These are phyloP conservation scores for Agrocybe praecox DNA, from an alignment of 768 basidiomycete species.

Conservation along the genomic window DNA sequence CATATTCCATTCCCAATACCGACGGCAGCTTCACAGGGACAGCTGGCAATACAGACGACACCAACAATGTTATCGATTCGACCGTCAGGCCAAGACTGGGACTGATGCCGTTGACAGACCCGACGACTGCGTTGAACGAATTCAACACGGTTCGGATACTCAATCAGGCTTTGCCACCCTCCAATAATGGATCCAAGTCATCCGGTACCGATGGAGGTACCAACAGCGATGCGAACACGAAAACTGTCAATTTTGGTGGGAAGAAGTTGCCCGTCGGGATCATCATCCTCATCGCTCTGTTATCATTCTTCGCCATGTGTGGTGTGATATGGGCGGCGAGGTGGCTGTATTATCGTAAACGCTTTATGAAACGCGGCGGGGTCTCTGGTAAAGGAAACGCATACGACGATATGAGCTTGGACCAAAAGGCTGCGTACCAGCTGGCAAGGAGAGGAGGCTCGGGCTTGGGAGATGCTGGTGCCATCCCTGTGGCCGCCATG, in stretches of 20 bases:
- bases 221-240: conserved; percentile 11
- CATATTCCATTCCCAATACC: conserved; percentile 51
- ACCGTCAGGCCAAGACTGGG: conserved; percentile 54
- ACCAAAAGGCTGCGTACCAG: conserved; percentile 33
- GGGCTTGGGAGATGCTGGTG: conserved; percentile 9
- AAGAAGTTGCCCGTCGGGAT: conserved; percentile 59
- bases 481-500: conserved; percentile 19
- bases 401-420: conserved; percentile 9
- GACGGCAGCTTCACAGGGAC: conserved; percentile 46
- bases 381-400: conserved; percentile 11
- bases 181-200: conserved; percentile 10
- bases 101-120: conserved; percentile 63
- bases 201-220: conserved; percentile 7
- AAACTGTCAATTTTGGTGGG: conserved; percentile 23
- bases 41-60: conserved; percentile 9
- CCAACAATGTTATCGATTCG: conserved; percentile 6
- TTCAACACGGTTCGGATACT: conserved; percentile 72
- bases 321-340: conserved; percentile 53
- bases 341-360: conserved; percentile 48
- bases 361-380: conserved; percentile 22
- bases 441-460: conserved; percentile 31
- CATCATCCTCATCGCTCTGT: conserved; percentile 60
- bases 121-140: conserved; percentile 60
- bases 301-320: conserved; percentile 61
- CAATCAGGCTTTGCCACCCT: conserved; percentile 51